Base-by-base conservation (phyloP, 176 grass and related monocot species). In the Areca catechu region DNA sequence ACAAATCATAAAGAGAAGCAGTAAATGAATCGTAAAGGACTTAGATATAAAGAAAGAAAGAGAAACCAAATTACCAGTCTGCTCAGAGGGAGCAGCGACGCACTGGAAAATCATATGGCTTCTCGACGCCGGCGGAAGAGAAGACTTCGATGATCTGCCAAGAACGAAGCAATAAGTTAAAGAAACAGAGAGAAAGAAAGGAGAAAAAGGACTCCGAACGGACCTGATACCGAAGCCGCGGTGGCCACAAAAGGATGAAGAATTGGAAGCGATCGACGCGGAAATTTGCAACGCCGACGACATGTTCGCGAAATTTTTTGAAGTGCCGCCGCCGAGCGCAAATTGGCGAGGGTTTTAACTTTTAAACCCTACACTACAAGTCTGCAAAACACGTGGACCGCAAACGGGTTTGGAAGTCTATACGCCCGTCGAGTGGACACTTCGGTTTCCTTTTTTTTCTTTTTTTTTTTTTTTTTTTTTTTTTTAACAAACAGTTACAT, bases 91-190 rank as follows among this genome's bases (percentile, higher is more conserved):
- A 47, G 53, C 59, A 54, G 49, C 62, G 14, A 76, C 61, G 58
- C 79, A 82, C 74, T 47, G 62, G 72, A 72, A 82, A 56, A 66
- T 58, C 7, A 47, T 54, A 29, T 49, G 43, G 48, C 53, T 67
- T 50, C 48, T 24, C 34, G 9, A 43, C n/a, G 53, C 50, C 23
- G 9, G 9, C 34, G 61, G 68, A 76, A 19, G 27, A 51, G 47
- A 22, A 14, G 22, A 20, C 2, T 24, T 70, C 50, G 47, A 48
- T 1, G 50, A 15, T 50, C 51, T 72, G 19, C 16, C 25, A 16
- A 29, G 49, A 24, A 43, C 34, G 34, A 49, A 56, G 54, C 22
- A 28, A 69, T 14, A 49, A 49, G 15, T 0, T 18, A 43, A 21
- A 53, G 2, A 53, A 28, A 16, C 7, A 4, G 63, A 25, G 27